phyloP scores from a whole-genome alignment of 2,329 filamentous ascomycete genomes.

The Helotiales sp. region DNA sequence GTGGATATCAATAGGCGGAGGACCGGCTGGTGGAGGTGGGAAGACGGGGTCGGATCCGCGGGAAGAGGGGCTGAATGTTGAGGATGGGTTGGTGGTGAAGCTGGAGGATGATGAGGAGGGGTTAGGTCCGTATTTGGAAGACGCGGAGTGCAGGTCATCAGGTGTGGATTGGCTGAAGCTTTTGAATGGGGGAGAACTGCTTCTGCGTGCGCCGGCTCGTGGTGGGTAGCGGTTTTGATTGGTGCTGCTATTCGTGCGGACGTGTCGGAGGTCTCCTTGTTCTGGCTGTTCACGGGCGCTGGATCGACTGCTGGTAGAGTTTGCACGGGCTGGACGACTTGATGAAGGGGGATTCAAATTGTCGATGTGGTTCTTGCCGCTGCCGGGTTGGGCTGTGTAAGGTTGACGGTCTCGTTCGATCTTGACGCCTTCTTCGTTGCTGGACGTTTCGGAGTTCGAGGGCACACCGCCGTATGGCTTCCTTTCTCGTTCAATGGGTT shows the following conservation, averaged over 20 bases:
- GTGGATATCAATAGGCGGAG: conserved; percentile 32
- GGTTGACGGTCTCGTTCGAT: conserved; percentile 71
- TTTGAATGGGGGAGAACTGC: conserved; percentile 37
- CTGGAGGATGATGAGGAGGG: conserved; percentile 31
- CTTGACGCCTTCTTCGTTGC: conserved; percentile 52
- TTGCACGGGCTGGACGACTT: conserved; percentile 30
- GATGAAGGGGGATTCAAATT: conserved; percentile 28
- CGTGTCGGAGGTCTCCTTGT: conserved; percentile 18
- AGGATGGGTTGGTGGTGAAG: conserved; percentile 20
- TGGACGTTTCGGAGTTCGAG: conserved; percentile 45
- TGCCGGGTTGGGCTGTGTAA: conserved; percentile 63
- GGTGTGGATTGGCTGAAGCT: conserved; percentile 39
- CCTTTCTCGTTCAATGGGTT: conserved; percentile 45
- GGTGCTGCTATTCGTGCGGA: conserved; percentile 33
- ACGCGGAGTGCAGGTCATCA: conserved; percentile 29
- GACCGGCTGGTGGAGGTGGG: conserved; percentile 37
- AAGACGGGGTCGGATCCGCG: conserved; percentile 33
- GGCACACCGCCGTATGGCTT: conserved; percentile 46
- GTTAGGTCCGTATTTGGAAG: conserved; percentile 32
- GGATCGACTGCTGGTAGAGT: conserved; percentile 34
- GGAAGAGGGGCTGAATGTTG: conserved; percentile 28
- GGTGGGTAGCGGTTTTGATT: conserved; percentile 32
- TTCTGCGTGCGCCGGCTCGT: conserved; percentile 24
- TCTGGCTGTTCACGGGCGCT: conserved; percentile 5
- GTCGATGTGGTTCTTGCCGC: conserved; percentile 60